Conservation (phyloP, 108 stramenopile species). For the Epithemia pelagica region DNA sequence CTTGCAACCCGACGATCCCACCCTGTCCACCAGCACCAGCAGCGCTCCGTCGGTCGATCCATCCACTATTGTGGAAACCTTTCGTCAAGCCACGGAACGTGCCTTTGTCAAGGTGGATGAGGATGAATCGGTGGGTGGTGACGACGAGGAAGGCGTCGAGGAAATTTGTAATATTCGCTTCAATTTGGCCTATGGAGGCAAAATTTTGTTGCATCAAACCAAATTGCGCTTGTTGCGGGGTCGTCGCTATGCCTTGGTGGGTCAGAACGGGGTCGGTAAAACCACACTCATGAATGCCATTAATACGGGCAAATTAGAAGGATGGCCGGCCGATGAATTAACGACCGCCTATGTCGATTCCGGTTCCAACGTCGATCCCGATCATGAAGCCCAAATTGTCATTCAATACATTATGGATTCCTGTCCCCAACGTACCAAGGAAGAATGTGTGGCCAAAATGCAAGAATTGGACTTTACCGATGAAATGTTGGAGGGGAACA, state of each 20-base stretch:
- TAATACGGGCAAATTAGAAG: constrained; percentile 94
- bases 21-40: not conserved
- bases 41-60: not conserved
- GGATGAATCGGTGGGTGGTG: constrained; percentile 70
- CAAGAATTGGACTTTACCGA: constrained; percentile 81
- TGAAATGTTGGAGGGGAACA: constrained; percentile 78
- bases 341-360: constrained; percentile 93
- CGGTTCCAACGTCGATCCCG: constrained; percentile 88
- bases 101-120: constrained; percentile 37
- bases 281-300: constrained; percentile 98
- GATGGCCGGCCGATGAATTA: constrained; percentile 85
- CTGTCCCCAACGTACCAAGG: constrained; percentile 42
- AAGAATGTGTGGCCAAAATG: constrained; percentile 68
- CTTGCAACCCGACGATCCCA: constrained; percentile 26
- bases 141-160: constrained; percentile 85
- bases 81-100: constrained; percentile 42
- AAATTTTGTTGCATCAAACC: constrained; percentile 94
- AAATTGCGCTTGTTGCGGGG: constrained; percentile 90
- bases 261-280: constrained; percentile 93
- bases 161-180: constrained; percentile 89
- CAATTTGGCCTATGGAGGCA: constrained; percentile 95
- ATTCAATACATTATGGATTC: constrained; percentile 40
- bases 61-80: constrained; percentile 35
- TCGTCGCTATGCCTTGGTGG: constrained; percentile 94
- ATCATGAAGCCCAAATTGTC: constrained; percentile 70